A percentile compares a stretch with the other conserved stretches of the same genome.
These are phyloP conservation scores for Linderniella brevidens DNA, from an alignment of 257 asterid species.

Conservation along the genomic window DNA sequence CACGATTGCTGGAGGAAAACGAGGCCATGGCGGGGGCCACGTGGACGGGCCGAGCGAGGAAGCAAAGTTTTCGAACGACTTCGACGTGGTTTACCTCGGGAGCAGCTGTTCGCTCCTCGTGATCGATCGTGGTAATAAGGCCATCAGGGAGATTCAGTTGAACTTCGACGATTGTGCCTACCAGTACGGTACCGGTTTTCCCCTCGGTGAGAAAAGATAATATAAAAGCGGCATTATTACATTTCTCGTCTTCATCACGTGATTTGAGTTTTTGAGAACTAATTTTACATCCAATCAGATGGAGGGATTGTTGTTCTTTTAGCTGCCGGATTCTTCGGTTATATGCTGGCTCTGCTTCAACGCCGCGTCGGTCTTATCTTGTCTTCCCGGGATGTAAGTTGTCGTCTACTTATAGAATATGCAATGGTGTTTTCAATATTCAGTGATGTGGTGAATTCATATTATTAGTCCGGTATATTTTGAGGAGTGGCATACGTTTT, in stretches of 20 bases:
- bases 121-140: slow-evolving; percentile 55
- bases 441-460: too few species aligned
- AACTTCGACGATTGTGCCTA: slow-evolving; percentile 57
- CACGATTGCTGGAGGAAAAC: slow-evolving; percentile 59
- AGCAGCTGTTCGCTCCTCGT: slow-evolving; percentile 71
- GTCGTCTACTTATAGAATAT: too few species aligned
- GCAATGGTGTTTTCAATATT: too few species aligned
- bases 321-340: slow-evolving; percentile 91
- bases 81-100: slow-evolving; percentile 53
- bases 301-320: slow-evolving; percentile 77
- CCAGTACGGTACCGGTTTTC: slow-evolving; percentile 52
- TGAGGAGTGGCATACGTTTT: too few species aligned
- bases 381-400: slow-evolving; percentile 20
- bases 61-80: slow-evolving; percentile 53
- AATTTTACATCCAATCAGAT: not conserved
- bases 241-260: not conserved
- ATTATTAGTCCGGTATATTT: too few species aligned
- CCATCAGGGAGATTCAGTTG: slow-evolving; percentile 54
- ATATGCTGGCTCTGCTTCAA: slow-evolving; percentile 83
- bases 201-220: slow-evolving; percentile 27
- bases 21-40: slow-evolving; percentile 47
- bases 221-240: too few species aligned
- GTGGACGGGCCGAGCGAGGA: slow-evolving; percentile 68
- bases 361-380: slow-evolving; percentile 28
- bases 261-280: not conserved